These are phyloP conservation scores for Nakazawaea holstii DNA, from an alignment of 805 yeast genomes.

Conservation along the genomic window DNA sequence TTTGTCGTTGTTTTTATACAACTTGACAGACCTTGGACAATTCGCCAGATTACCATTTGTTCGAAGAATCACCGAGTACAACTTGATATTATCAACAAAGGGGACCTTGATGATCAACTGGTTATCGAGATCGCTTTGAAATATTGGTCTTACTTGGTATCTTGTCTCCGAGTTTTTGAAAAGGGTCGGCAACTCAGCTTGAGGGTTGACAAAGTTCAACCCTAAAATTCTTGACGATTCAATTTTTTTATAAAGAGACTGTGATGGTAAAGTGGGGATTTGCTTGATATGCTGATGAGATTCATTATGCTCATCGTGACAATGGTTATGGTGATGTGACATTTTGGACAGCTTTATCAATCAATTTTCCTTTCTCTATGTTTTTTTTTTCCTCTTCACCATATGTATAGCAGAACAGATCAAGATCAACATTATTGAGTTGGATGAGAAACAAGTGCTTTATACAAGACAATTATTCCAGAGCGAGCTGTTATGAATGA, in stretches of 20 bases:
- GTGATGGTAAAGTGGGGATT: conserved; percentile 63
- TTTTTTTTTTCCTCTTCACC: not conserved
- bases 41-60: conserved; percentile 49
- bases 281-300: conserved; percentile 51
- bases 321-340: conserved; percentile 9
- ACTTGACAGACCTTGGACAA: conserved; percentile 65
- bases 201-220: conserved; percentile 52
- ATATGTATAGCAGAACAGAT: not conserved
- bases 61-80: conserved; percentile 69
- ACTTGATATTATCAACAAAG: conserved; percentile 67
- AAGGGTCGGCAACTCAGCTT: conserved; percentile 42
- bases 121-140: conserved; percentile 68
- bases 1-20: conserved; percentile 64
- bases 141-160: conserved; percentile 38
- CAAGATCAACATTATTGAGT: no score
- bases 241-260: conserved; percentile 58
- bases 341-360: not conserved
- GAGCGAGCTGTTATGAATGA: no score
- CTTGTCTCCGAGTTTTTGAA: conserved; percentile 49
- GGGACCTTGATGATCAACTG: conserved; percentile 78
- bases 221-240: conserved; percentile 57
- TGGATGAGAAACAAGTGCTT: no score
- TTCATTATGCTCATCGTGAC: conserved; percentile 18
- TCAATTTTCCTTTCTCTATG: not conserved
- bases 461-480: no score